Evolutionary conservation across 192 early-diverging fungal species (phyloP).

Genomic region (Entomortierella lignicola): DNA sequence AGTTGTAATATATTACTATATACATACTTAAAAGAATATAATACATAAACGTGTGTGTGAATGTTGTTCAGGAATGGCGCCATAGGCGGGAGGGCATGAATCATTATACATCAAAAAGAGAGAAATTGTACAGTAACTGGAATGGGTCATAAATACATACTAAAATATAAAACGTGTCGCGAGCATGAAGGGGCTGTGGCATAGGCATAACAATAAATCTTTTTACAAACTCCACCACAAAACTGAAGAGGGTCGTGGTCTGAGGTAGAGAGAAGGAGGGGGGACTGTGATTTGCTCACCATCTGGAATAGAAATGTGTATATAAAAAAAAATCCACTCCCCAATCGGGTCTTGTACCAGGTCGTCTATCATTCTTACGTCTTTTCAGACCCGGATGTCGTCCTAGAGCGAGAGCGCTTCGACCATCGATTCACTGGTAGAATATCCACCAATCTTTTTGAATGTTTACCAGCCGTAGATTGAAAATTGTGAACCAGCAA

Average conservation of each 20-base stretch:
- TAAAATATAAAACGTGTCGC: not conserved
- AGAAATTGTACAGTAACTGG: not conserved
- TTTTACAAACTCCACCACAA: not conserved
- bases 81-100: not conserved
- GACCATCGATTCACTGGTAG: conserved; percentile 36
- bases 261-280: not conserved
- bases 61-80: no score
- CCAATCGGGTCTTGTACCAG: no score
- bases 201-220: not conserved
- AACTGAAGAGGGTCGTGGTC: not conserved
- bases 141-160: not conserved
- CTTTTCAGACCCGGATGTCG: conserved; percentile 10
- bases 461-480: conserved; percentile 20
- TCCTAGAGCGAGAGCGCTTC: conserved; percentile 4
- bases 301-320: not conserved
- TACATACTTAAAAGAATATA: no score
- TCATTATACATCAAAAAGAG: not conserved
- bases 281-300: not conserved
- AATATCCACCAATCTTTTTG: conserved; percentile 27
- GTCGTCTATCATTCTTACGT: not conserved
- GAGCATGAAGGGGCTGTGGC: no score
- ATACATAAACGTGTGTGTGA: no score
- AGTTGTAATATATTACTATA: no score
- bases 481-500: conserved; percentile 37
- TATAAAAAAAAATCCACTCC: no score